Conservation (phyloP, 352 stramenopile genomes). For the Globisporangium megalacanthum region DNA sequence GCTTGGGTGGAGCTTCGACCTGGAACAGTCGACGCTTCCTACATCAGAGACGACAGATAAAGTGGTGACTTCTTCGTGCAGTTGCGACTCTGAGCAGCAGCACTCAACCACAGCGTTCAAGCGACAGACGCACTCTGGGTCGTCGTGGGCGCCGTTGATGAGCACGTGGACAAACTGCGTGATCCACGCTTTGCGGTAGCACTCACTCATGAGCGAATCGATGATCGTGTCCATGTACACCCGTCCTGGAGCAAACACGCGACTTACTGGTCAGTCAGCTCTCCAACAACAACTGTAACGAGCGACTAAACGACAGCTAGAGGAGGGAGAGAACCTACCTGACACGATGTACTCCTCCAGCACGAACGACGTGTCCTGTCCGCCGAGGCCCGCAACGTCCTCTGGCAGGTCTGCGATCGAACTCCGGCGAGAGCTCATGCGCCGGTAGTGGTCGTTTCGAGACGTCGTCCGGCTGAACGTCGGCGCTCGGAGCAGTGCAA, state of each 20-base stretch:
- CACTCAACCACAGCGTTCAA: not conserved
- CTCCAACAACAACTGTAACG: no score
- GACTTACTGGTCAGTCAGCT: not conserved
- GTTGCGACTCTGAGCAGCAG: not conserved
- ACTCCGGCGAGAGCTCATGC: constrained; percentile 34
- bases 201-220: constrained; percentile 72
- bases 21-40: constrained; percentile 68
- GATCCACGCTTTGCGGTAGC: constrained; percentile 74
- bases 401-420: constrained; percentile 36
- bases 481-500: constrained; percentile 32
- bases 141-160: constrained; percentile 50
- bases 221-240: constrained; percentile 75
- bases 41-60: not conserved
- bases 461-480: constrained; percentile 28
- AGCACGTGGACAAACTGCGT: constrained; percentile 59
- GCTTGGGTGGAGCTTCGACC: constrained; percentile 40
- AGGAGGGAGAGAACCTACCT: constrained; percentile 15
- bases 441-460: constrained; percentile 36
- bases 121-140: constrained; percentile 38
- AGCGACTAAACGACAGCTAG: no score
- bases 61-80: not conserved
- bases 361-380: constrained; percentile 34
- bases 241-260: constrained; percentile 22
- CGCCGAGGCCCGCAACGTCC: constrained; percentile 15
- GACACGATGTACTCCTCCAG: constrained; percentile 72